Evolutionary conservation across 2,329 filamentous ascomycete species (phyloP).

Genomic region (Pseudogymnoascus sp.): DNA sequence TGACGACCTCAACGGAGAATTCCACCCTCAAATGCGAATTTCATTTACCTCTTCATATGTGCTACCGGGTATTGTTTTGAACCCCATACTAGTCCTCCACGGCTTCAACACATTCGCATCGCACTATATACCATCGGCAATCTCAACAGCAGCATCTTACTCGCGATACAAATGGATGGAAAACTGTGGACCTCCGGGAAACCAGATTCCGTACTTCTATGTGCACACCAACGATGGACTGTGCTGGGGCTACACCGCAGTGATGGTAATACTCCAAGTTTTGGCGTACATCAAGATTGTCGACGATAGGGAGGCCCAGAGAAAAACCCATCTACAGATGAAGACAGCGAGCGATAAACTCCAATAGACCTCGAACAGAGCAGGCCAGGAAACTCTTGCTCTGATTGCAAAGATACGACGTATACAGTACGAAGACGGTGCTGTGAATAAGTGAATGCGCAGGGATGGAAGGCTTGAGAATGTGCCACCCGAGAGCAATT

Average conservation of each 20-base stretch:
- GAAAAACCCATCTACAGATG: constrained; percentile 18
- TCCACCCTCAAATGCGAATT: constrained; percentile 16
- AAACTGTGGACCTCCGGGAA: constrained; percentile 23
- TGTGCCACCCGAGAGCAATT: not conserved
- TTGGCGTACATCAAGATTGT: constrained; percentile 26
- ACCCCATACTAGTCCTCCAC: constrained; percentile 32
- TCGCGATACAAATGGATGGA: constrained; percentile 25
- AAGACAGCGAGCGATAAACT: constrained; percentile 14
- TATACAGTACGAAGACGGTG: not conserved
- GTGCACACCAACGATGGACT: constrained; percentile 29
- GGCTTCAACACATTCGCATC: constrained; percentile 32
- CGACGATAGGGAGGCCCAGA: constrained; percentile 21
- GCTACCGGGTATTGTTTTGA: constrained; percentile 30
- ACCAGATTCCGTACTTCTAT: constrained; percentile 27
- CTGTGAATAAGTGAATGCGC: not conserved
- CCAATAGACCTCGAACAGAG: constrained; percentile 5
- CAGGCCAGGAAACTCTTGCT: not conserved
- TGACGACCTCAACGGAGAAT: not conserved
- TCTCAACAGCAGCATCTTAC: constrained; percentile 18
- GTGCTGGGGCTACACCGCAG: constrained; percentile 31
- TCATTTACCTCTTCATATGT: constrained; percentile 24
- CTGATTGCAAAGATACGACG: not conserved
- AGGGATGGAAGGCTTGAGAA: not conserved
- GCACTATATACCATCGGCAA: constrained; percentile 25
- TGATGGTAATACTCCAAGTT: constrained; percentile 32